Evolutionary conservation across 805 yeast genomes (phyloP).

Genomic region (Diddensiella santjacobensis): DNA sequence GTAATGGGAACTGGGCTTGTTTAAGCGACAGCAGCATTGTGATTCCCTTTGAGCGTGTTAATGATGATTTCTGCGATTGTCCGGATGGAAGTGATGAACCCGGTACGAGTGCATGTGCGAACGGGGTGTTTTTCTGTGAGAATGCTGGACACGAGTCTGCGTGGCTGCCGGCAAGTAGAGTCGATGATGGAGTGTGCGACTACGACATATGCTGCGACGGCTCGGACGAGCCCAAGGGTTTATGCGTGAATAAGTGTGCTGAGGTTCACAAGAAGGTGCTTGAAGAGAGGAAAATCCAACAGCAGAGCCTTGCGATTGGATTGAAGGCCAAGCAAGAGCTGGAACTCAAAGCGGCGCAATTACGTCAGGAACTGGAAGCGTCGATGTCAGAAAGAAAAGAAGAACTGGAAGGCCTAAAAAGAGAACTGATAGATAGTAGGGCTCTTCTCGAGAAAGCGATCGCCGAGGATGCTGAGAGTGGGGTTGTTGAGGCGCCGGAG

Average conservation of each 20-base stretch:
- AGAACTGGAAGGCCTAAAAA: slow-evolving; percentile 23
- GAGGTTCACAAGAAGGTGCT: slow-evolving; percentile 44
- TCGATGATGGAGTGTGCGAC: slow-evolving; percentile 92
- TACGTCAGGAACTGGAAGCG: slow-evolving; percentile 22
- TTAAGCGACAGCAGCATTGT: slow-evolving; percentile 60
- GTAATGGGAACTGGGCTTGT: slow-evolving; percentile 63
- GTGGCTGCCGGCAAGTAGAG: slow-evolving; percentile 59
- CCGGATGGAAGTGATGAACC: slow-evolving; percentile 98
- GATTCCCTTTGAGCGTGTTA: slow-evolving; percentile 58
- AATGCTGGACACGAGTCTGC: slow-evolving; percentile 68
- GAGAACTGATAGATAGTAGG: slow-evolving; percentile 25
- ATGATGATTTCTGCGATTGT: slow-evolving; percentile 92
- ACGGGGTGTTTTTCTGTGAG: slow-evolving; percentile 62
- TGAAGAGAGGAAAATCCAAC: slow-evolving; percentile 22
- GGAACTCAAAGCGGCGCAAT: slow-evolving; percentile 29
- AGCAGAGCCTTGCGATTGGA: slow-evolving; percentile 34
- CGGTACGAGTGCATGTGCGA: slow-evolving; percentile 80
- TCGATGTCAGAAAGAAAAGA: slow-evolving; percentile 22
- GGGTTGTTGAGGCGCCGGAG: not conserved
- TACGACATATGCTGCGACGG: slow-evolving; percentile 91
- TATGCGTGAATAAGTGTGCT: slow-evolving; percentile 55
- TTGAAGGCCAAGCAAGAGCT: slow-evolving; percentile 33
- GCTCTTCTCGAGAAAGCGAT: slow-evolving; percentile 32
- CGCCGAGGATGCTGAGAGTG: slow-evolving; percentile 12
- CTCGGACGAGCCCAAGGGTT: slow-evolving; percentile 59